Percentiles rank a stretch among this genome's conserved stretches.
These are phyloP conservation scores for Trichoderma aggressivum DNA, from an alignment of 2,329 filamentous ascomycete genomes.

Conservation along the genomic window DNA sequence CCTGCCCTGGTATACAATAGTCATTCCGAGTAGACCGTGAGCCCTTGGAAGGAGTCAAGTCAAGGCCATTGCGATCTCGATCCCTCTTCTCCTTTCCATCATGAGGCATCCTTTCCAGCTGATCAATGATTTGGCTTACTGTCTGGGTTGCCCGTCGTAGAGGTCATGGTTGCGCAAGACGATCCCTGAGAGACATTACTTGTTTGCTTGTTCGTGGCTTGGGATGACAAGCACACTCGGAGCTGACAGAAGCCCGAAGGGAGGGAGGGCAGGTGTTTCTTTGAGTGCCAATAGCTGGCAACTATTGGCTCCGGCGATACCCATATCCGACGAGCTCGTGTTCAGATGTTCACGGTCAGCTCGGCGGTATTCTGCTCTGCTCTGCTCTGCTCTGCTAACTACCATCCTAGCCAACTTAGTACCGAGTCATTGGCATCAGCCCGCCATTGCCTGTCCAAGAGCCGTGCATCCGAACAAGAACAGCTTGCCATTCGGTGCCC, in stretches of 20 bases:
- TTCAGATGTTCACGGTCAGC: background rate
- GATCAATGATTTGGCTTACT: background rate
- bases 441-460: background rate
- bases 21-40: background rate
- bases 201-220: background rate
- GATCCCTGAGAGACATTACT: background rate
- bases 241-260: background rate
- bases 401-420: background rate
- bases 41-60: constrained; percentile 6
- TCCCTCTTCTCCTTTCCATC: background rate
- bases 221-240: background rate
- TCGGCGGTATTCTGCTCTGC: background rate
- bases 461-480: background rate
- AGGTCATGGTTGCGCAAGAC: background rate
- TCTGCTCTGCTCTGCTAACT: background rate
- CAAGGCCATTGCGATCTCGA: background rate
- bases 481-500: background rate
- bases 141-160: background rate
- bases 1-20: background rate
- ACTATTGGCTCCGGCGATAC: background rate
- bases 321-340: background rate
- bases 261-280: background rate
- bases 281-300: background rate
- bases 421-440: background rate
- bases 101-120: background rate